Evolutionary conservation across 768 basidiomycete species (phyloP), one percentile per base, ranked within the genome.

Genomic region (Russula griseocarnosa): DNA sequence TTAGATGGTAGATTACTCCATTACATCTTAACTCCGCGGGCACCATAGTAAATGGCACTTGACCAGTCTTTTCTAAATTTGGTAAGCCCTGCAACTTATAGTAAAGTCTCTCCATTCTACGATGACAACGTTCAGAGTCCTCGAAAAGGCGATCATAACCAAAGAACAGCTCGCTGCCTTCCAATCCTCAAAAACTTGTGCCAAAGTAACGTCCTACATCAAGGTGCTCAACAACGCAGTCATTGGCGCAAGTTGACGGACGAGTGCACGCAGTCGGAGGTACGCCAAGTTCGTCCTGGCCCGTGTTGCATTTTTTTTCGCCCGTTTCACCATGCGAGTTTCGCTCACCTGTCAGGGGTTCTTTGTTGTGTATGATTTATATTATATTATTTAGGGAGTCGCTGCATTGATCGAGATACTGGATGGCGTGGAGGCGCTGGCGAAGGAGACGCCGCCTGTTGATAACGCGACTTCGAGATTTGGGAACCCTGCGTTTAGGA

Each of bases 401-500:
- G 68, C 73, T 42, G 80, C 84, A 14, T 76, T 96, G 13, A 72
- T 97, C 11, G 70, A 71, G 0, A 73, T 94, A 1, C 79, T 98
- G 3, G 82, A 87, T 34, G 73, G 75, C 14, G 83, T 98, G 2
- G 86, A 91, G 70, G 72, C 76, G 20, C 76, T 89, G 14, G 91
- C 85, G 10, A 78, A 79, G 20, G 81, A 78, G 4, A 94, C 85
- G 0, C 97, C 96, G 1, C 87, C 95, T 0, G 86, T 95, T 20
- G 88, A 94, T 67, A 98, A 97, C 73, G 81, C 86, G 55, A 87
- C 87, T 4, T 98, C 95, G 46, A 80, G 96, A 34, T 99, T 99
- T 71, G 96, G 97, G 2, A 99, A 99, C 75, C 97, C 97, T 5
- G 97, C 97, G 0, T 99, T 99, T 75, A 80, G 89, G 69, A 84